Conservation (phyloP, 2,329 filamentous ascomycete species). For the Ophiostoma australiae region DNA sequence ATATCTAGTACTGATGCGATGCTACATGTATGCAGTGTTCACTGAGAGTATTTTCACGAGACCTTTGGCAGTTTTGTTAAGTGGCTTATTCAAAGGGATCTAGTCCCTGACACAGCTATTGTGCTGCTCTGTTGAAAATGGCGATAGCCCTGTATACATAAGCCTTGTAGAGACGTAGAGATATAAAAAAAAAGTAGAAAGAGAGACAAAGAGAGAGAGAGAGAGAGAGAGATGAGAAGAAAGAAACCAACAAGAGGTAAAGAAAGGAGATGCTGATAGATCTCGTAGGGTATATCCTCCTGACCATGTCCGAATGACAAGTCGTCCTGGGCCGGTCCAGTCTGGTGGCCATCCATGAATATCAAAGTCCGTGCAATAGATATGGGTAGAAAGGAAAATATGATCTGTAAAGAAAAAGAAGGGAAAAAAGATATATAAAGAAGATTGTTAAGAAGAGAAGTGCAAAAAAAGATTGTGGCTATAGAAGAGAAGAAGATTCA, state of each 20-base stretch:
- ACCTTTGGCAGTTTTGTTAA: neutral
- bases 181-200: neutral
- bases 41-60: neutral
- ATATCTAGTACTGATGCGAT: too few species aligned
- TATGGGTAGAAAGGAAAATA: neutral
- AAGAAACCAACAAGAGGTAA: constrained; percentile 3
- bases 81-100: neutral
- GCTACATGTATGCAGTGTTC: neutral
- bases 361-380: neutral
- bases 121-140: neutral
- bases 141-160: neutral
- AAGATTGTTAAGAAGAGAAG: neutral
- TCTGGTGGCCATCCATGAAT: constrained; percentile 1
- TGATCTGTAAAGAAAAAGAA: neutral
- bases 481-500: neutral
- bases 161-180: neutral
- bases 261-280: neutral
- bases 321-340: constrained; percentile 11
- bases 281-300: constrained; percentile 17
- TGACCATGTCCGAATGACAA: neutral
- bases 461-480: neutral
- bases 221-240: neutral
- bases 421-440: neutral
- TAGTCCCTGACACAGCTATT: neutral
- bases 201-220: neutral